phyloP scores from a whole-genome alignment of 2,329 filamentous ascomycete species.

The Cladophialophora exuberans region DNA sequence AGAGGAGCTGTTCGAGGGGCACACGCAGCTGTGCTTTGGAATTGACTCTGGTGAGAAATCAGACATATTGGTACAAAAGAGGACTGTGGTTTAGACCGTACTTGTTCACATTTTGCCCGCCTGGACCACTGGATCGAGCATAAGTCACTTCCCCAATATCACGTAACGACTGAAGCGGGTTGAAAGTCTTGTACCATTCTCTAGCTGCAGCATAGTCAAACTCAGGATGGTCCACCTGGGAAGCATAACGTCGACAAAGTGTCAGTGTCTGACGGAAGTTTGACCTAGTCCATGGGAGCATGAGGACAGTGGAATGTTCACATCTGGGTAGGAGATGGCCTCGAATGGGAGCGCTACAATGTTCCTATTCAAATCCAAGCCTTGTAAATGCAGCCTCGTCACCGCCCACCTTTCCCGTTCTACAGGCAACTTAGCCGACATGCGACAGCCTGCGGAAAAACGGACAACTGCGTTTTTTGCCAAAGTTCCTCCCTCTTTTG shows the following conservation, averaged over 20 bases:
- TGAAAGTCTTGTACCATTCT: slow-evolving; percentile 59
- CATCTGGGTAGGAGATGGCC: too few species aligned
- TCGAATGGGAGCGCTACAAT: too few species aligned
- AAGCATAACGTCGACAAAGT: slow-evolving; percentile 9
- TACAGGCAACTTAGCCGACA: too few species aligned
- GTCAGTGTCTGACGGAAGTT: neutral
- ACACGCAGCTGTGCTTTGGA: slow-evolving; percentile 68
- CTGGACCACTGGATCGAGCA: slow-evolving; percentile 66
- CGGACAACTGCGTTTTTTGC: neutral
- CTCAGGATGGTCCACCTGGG: slow-evolving; percentile 18
- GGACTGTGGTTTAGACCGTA: slow-evolving; percentile 43
- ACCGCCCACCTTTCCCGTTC: too few species aligned
- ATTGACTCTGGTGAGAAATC: slow-evolving; percentile 56
- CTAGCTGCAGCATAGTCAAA: slow-evolving; percentile 51
- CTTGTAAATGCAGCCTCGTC: too few species aligned
- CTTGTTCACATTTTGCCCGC: slow-evolving; percentile 73
- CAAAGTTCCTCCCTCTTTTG: neutral
- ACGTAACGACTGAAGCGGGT: slow-evolving; percentile 58
- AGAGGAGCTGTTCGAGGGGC: slow-evolving; percentile 55
- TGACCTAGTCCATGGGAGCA: slow-evolving; percentile 4
- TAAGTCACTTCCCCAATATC: slow-evolving; percentile 63
- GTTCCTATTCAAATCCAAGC: too few species aligned
- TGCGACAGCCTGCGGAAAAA: neutral
- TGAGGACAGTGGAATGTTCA: neutral
- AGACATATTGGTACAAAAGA: neutral